Conservation (phyloP, 2,329 filamentous ascomycete species). For the Paramyrothecium sp. region DNA sequence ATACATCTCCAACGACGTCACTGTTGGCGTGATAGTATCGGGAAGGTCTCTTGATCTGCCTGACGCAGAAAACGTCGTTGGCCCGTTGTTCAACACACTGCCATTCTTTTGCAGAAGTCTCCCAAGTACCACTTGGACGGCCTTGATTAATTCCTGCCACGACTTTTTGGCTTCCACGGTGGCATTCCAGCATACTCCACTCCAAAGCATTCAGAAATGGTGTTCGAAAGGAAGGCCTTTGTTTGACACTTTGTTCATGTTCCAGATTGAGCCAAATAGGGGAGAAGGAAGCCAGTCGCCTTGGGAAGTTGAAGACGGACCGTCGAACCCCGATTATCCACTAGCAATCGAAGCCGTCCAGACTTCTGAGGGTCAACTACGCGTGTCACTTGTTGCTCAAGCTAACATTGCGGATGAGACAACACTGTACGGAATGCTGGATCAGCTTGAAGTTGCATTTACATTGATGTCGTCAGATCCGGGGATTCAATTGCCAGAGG, state of each 20-base stretch:
- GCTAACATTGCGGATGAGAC: slow-evolving; percentile 28
- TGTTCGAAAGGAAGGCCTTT: slow-evolving; percentile 57
- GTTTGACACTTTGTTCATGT: slow-evolving; percentile 83
- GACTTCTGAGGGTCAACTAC: slow-evolving; percentile 43
- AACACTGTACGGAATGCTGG: slow-evolving; percentile 29
- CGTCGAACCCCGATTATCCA: slow-evolving; percentile 64
- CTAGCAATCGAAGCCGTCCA: slow-evolving; percentile 74
- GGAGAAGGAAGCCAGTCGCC: slow-evolving; percentile 28
- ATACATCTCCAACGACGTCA: slow-evolving; percentile 43
- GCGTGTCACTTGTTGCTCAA: slow-evolving; percentile 60
- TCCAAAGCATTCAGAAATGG: slow-evolving; percentile 82
- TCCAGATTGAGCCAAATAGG: slow-evolving; percentile 54
- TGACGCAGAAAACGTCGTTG: slow-evolving; percentile 65
- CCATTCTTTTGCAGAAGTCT: slow-evolving; percentile 60
- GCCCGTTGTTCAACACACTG: slow-evolving; percentile 87
- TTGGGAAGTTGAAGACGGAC: slow-evolving; percentile 55
- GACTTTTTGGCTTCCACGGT: slow-evolving; percentile 66
- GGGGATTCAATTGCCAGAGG: neutral
- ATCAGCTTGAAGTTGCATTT: slow-evolving; percentile 30
- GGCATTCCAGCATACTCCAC: slow-evolving; percentile 69
- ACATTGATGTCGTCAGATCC: slow-evolving; percentile 7
- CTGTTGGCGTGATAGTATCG: slow-evolving; percentile 74
- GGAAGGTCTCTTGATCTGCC: slow-evolving; percentile 72
- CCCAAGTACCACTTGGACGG: slow-evolving; percentile 51
- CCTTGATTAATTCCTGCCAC: slow-evolving; percentile 64